Conservation (phyloP, 352 stramenopile species). For the Globisporangium polare region DNA sequence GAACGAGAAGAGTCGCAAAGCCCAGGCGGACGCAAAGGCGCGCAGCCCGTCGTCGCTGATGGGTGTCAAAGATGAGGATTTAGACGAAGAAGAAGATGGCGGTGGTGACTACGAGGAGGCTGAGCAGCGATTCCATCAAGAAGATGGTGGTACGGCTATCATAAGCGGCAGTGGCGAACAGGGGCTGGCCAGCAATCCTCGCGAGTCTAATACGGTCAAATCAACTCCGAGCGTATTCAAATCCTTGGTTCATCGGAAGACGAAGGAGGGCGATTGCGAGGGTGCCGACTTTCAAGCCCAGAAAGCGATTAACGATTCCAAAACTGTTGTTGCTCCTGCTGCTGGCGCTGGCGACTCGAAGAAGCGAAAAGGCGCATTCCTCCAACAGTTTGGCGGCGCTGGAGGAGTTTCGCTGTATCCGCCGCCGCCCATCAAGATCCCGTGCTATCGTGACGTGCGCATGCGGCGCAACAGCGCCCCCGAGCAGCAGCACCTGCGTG, state of each 20-base stretch:
- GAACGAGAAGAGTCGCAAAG: conserved; percentile 81
- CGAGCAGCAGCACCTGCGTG: conserved; percentile 17
- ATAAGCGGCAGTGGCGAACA: not conserved
- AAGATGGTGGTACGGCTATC: too few relatives aligned
- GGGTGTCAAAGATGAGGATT: not conserved
- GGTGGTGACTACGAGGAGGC: conserved; percentile 12
- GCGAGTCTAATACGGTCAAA: not conserved
- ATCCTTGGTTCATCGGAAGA: not conserved
- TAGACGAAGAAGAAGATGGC: conserved; percentile 14
- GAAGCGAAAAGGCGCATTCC: not conserved
- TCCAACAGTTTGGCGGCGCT: not conserved
- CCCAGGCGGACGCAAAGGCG: conserved; percentile 52
- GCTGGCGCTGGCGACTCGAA: conserved; percentile 1
- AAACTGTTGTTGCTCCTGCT: not conserved
- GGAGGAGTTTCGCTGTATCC: not conserved
- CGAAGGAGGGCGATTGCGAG: not conserved
- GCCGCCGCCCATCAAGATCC: conserved; percentile 67
- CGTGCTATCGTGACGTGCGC: conserved; percentile 29
- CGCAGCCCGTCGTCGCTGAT: conserved; percentile 22
- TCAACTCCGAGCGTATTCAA: not conserved
- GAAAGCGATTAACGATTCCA: not conserved
- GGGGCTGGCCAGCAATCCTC: not conserved
- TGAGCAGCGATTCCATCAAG: not conserved
- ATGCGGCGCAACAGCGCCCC: conserved; percentile 43
- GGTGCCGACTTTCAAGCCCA: not conserved